Evolutionary conservation across 768 basidiomycete species (phyloP), one percentile per base, ranked within the genome.

Genomic region (Hygrophoropsis aurantiaca): DNA sequence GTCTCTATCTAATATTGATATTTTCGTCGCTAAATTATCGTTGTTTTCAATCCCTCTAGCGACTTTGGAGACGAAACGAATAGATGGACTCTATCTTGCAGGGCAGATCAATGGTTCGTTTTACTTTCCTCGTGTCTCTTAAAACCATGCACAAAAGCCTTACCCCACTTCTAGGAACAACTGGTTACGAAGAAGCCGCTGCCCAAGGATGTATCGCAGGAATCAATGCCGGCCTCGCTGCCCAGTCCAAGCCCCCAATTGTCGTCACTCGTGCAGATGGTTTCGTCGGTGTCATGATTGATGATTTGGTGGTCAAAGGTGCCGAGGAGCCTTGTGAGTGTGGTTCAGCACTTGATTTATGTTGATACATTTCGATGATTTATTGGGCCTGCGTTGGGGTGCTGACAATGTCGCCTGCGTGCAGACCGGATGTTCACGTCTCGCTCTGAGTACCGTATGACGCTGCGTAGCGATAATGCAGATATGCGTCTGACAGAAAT

Each of bases 391-490:
- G 41, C 19, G 24, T 11, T 42, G 41, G 8, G 11, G 15, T 42
- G 8, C 38, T 40, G 38, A 40, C 19, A 20, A 11, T 13, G 20
- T 20, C 11, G n/a, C n/a, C n/a, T n/a, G n/a, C 27, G 24, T 34
- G 35, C 57, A 93, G 90, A 94, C 56, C 87, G 92, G 21, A 94
- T 94, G 90, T 94, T 95, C 64, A 94, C 93, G 0, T 87, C 88
- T 13, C 77, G 93, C 30, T 90, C 88, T 13, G 93, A 95, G 58
- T 95, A 92, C 60, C 82, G 93, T 19, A 85, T 95, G 81, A 84
- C 84, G 0, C 77, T 94, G 35, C 75, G 93, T 42, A 85, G 87
- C 42, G 93, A 95, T 65, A 95, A 95, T 53, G 93, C 93, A 3
- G 93, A 95, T 67, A 40, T 83, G 42, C 77, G 93, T 38, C 67